phyloP scores from a whole-genome alignment of 2,329 filamentous ascomycete species.

The Curvularia sp. region DNA sequence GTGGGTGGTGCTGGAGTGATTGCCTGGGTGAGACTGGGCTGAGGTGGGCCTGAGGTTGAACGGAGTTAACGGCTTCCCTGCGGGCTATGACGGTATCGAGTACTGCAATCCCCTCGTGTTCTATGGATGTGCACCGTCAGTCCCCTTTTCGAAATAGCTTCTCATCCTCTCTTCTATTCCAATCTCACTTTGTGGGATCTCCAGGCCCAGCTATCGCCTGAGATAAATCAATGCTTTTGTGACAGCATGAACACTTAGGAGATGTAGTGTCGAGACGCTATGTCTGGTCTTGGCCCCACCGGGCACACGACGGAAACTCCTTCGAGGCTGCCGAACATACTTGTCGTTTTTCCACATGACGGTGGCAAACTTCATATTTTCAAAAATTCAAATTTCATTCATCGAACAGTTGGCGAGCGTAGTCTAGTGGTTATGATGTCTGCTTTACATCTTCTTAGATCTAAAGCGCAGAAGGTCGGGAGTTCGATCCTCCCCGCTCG shows the following conservation, averaged over 20 bases:
- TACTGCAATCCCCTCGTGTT: neutral
- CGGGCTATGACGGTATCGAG: slow-evolving; percentile 3
- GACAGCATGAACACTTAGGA: neutral
- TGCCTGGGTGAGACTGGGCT: slow-evolving; percentile 16
- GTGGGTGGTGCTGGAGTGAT: slow-evolving; percentile 11
- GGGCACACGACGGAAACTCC: neutral
- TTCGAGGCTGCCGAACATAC: neutral
- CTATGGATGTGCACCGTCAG: neutral
- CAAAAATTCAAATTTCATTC: neutral
- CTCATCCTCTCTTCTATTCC: neutral
- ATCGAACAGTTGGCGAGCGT: slow-evolving; percentile 19
- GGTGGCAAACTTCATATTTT: neutral
- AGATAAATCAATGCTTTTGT: neutral
- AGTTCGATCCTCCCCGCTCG: slow-evolving; percentile 49
- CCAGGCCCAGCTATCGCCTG: neutral
- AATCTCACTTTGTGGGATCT: neutral
- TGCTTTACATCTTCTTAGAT: slow-evolving; percentile 45
- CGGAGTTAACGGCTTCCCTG: slow-evolving; percentile 19
- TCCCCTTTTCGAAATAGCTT: neutral
- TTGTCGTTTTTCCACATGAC: no score
- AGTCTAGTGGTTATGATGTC: slow-evolving; percentile 50
- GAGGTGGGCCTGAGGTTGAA: slow-evolving; percentile 26
- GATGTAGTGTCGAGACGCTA: neutral
- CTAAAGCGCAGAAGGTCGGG: slow-evolving; percentile 48
- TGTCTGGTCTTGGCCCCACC: neutral